Evolutionary conservation across 78 protist genomes (phyloP), one percentile per base, ranked within the genome.

Genomic region (Monosiga brevicollis): DNA sequence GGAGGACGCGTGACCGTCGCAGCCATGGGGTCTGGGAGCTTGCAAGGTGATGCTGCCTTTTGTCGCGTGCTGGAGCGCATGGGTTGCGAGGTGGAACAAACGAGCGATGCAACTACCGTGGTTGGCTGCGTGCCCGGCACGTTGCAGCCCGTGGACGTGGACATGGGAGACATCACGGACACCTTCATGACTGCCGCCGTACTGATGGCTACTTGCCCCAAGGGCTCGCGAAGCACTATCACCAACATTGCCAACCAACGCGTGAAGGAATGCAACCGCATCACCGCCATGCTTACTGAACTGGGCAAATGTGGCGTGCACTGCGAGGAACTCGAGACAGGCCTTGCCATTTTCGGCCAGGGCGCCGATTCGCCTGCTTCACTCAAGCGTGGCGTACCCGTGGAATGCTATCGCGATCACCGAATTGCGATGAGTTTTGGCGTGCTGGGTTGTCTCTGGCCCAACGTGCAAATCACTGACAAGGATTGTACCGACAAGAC

Each of bases 121-220:
- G 38, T 11, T 10, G 91, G 91, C 41, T 88, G 89, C 37, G 10
- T 49, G 82, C 79, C 10, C 62, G 0, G 0, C 42, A 75, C 80
- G 41, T 73, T 92, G 74, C 20, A 10, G 76, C 87, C 90, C 15
- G 38, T 89, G 9, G 73, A 34, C 23, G 86, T 83, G 35, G 90
- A 91, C 85, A 89, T 91, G 92, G 83, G n/a, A 38, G 39, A 36
- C 41, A 84, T 87, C 84, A 91, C 92, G 10, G 94, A 91, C 80
- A 88, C 94, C n/a, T 91, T 91, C 88, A 86, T 91, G 91, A 91
- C 95, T 11, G 89, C 90, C 36, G 90, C 89, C 23, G 95, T 87
- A 34, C 83, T 93, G 92, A 88, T 25, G 35, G 74, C 74, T 2
- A 72, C 76, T 11, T 1, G 35, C 35, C 73, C 73, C 73, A 32